Percentiles rank a stretch among this genome's conserved stretches.
Conservation (phyloP, 768 basidiomycete genomes). For the Suillus luteus region DNA sequence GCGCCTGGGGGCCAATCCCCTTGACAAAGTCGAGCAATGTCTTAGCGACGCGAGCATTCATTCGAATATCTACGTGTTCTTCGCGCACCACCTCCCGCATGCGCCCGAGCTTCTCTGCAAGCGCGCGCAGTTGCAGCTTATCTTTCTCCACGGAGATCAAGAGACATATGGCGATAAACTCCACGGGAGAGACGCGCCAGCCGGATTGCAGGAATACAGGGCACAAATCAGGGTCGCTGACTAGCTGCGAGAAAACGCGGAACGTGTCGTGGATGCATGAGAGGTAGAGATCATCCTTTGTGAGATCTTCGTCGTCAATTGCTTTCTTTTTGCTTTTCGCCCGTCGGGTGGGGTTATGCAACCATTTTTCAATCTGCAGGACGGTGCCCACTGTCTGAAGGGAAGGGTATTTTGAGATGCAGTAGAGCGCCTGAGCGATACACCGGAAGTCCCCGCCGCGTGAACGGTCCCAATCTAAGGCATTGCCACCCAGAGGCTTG, state of each 20-base stretch:
- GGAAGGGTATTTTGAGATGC: constrained; percentile 47
- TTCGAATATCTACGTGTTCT: constrained; percentile 63
- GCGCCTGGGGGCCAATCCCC: constrained; percentile 21
- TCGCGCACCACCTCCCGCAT: constrained; percentile 60
- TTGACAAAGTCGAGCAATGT: constrained; percentile 56
- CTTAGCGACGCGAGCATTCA: constrained; percentile 60
- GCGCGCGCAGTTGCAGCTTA: constrained; percentile 36
- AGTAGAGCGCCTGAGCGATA: constrained; percentile 53
- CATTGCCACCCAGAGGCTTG: constrained; percentile 35
- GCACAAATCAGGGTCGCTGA: constrained; percentile 37
- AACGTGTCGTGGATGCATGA: constrained; percentile 44
- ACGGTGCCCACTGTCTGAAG: constrained; percentile 34
- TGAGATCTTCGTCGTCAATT: constrained; percentile 24
- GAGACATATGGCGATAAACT: constrained; percentile 60
- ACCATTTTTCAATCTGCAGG: constrained; percentile 52
- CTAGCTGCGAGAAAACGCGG: constrained; percentile 48
- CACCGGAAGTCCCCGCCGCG: constrained; percentile 61
- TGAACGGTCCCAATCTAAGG: constrained; percentile 51
- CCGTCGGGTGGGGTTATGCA: constrained; percentile 32
- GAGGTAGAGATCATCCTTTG: constrained; percentile 36
- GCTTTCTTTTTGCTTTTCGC: constrained; percentile 26
- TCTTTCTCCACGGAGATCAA: constrained; percentile 55
- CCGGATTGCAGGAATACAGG: constrained; percentile 41
- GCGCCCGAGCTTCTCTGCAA: constrained; percentile 46
- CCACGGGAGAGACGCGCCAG: constrained; percentile 64